Base-by-base conservation (phyloP, 345 rosid genomes). In the Microthlaspi erraticum region DNA sequence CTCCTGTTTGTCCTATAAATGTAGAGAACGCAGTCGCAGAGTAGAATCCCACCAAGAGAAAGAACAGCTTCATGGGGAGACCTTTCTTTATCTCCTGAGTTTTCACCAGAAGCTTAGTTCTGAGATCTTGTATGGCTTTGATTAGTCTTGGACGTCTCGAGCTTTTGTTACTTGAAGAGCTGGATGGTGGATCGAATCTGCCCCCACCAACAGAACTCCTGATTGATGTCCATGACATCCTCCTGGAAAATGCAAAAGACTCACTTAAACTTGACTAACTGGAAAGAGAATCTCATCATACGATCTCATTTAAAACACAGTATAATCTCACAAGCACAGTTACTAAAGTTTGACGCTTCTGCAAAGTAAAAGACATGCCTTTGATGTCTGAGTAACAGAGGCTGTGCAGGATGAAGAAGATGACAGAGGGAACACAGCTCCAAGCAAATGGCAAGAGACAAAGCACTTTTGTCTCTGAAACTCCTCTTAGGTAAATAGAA, bases 1-100 rank as follows among this genome's bases (percentile, higher is more conserved):
- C 98, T 60, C 96, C 98, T 9, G 94, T 90, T 81, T 93, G 97
- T 73, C 98, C 98, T n/a, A 88, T 93, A 68, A 87, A 89, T 33
- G 80, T 71, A 60, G 80, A 65, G 69, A 66, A 71, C 0, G 80
- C 80, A 37, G 80, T 93, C 57, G 98, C 97, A 69, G 89, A 91
- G 60, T 93, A 93, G 73, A 84, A 93, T 16, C 98, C 98, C 3
- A 84, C 87, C 88, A 93, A 74, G 77, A 93, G 87, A 80, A 88
- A 93, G 69, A 93, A 78, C 33, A 93, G 70, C 72, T 93, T 90
- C 72, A 77, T 55, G 1, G 97, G 89, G 41, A 93, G 85, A 73
- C 81, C 81, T 74, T 86, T 85, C 85, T 83, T 83, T 51, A 86
- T 58, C 79, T 82, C 86, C 59, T 57, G 76, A 73, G 90, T 65